A percentile compares a stretch with the other conserved stretches of the same genome.
Evolutionary conservation across 176 grass and related monocot species (phyloP).

Genomic region (Guadua angustifolia): DNA sequence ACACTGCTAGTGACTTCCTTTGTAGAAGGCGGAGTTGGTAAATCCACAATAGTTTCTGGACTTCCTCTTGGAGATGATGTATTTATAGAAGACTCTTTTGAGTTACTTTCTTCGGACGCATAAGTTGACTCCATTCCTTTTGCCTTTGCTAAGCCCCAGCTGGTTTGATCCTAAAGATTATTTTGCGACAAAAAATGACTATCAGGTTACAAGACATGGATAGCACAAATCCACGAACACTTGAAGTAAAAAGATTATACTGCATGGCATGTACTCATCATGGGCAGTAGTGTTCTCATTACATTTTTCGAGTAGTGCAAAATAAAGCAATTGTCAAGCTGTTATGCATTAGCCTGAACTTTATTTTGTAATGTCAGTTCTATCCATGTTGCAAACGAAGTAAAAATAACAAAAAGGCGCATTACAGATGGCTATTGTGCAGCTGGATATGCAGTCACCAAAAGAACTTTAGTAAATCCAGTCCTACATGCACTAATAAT

Average conservation of each 20-base stretch:
- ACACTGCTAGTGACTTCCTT: slow-evolving; percentile 29
- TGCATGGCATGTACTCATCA: not conserved
- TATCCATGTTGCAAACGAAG: not conserved
- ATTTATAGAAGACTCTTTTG: slow-evolving; percentile 38
- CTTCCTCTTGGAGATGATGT: slow-evolving; percentile 45
- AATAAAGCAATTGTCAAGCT: slow-evolving; percentile 14
- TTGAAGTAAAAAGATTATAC: not conserved
- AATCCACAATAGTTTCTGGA: slow-evolving; percentile 39
- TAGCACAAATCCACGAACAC: slow-evolving; percentile 32
- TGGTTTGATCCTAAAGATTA: slow-evolving; percentile 37
- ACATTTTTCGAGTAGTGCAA: not conserved
- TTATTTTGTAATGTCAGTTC: slow-evolving; percentile 17
- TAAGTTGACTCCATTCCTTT: slow-evolving; percentile 40
- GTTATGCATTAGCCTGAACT: slow-evolving; percentile 3
- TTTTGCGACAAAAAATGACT: slow-evolving; percentile 23
- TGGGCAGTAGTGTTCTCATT: not conserved
- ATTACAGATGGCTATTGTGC: too few relatives aligned
- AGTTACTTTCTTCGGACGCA: slow-evolving; percentile 44
- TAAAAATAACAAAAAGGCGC: slow-evolving; percentile 6
- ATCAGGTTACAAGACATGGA: slow-evolving; percentile 25
- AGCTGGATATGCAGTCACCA: too few relatives aligned
- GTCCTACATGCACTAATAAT: slow-evolving; percentile 42
- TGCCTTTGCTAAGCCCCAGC: not conserved
- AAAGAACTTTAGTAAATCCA: too few relatives aligned
- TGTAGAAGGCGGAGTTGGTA: slow-evolving; percentile 32